Base-by-base conservation (phyloP, 257 asterid genomes). In the Solanum neorickii region DNA sequence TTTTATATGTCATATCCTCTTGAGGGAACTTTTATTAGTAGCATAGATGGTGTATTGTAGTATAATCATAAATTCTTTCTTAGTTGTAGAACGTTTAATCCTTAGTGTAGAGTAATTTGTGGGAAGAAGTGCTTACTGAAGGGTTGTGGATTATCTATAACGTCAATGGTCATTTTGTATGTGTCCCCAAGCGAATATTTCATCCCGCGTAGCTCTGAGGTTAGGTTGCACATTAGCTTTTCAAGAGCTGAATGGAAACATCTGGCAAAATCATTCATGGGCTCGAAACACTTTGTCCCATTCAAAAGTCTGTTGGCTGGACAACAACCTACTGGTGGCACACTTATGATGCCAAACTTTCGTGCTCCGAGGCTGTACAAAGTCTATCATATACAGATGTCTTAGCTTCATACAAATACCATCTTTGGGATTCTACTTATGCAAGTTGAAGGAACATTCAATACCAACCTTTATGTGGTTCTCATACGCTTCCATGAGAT, bases 271-370 rank as follows among this genome's bases (percentile, higher is more conserved):
- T 89, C 90, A 72, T 94, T 95, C 77, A 92, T 87, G 23, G 91
- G 77, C 82, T 90, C 90, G 27, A 93, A 92, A 91, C 98, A 95
- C 66, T 90, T 94, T 18, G 86, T 90, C 9, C 88, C 92, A 16
- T 86, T 88, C 33, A 90, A 0, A 20, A 94, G 59, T 87, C 98
- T 90, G 85, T 92, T 92, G 11, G 92, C 88, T 1, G 98, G 98
- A 69, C 98, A 95, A 90, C 98, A 94, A 21, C 98, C 98, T 3
- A 93, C 69, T 0, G 98, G 95, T 49, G 98, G 92, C 60, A 93
- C 91, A 72, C 98, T 92, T 46, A 93, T 89, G 91, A 94, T 89
- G 41, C 97, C 97, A 46, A 95, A 93, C 60, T 95, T 94, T 29
- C 96, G 90, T 60, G 96, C 98, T 44, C 98, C 98, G 15, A 93